These are phyloP conservation scores for Leccinum truebloodii DNA, from an alignment of 768 basidiomycete species.

Conservation along the genomic window DNA sequence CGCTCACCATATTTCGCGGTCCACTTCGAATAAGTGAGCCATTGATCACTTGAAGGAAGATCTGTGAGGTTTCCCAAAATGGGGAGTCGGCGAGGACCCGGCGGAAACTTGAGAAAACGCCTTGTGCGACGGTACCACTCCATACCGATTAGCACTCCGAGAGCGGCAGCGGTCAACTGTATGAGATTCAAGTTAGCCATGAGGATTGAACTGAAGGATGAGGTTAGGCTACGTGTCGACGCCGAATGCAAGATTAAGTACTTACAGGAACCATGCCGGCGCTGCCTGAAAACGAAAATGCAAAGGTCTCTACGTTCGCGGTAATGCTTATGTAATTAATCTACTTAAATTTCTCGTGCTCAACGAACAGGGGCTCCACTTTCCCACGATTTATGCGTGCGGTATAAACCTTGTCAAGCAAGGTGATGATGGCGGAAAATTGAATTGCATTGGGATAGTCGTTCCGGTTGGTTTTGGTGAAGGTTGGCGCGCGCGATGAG, in stretches of 20 bases:
- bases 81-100: conserved; percentile 4
- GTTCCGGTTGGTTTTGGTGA: too few relatives aligned
- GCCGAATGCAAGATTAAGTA: background rate
- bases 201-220: background rate
- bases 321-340: too few relatives aligned
- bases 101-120: conserved; percentile 2
- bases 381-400: too few relatives aligned
- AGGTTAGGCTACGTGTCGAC: background rate
- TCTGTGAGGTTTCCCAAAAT: conserved; percentile 2
- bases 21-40: conserved; percentile 8
- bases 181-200: background rate
- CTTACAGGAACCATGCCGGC: background rate
- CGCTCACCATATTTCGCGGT: conserved; percentile 2
- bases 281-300: too few relatives aligned
- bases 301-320: too few relatives aligned
- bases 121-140: conserved; percentile 5
- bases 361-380: too few relatives aligned
- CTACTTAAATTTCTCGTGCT: too few relatives aligned
- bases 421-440: too few relatives aligned
- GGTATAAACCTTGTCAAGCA: too few relatives aligned
- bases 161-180: background rate
- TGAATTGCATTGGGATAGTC: too few relatives aligned
- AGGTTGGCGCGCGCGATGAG: too few relatives aligned
- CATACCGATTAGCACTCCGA: background rate
- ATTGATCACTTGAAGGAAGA: conserved; percentile 1